These are phyloP conservation scores for Linnemannia exigua DNA, from an alignment of 192 early-diverging fungal species.

Conservation along the genomic window DNA sequence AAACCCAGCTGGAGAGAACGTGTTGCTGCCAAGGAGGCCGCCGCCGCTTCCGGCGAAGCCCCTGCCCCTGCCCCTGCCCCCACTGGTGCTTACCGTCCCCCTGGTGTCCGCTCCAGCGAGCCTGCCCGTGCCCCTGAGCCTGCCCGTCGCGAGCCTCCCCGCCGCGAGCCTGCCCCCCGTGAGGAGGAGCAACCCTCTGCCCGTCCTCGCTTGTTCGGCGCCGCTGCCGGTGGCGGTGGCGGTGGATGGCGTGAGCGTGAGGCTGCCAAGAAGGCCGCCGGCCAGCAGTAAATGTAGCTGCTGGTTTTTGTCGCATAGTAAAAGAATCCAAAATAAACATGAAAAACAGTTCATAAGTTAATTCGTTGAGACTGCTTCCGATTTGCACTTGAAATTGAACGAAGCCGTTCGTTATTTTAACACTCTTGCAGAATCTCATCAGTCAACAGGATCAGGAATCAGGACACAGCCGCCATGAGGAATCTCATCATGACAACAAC, in stretches of 20 bases:
- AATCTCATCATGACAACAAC: not conserved
- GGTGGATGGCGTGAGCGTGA: constrained; percentile 53
- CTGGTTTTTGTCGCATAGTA: not conserved
- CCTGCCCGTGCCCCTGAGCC: constrained; percentile 6
- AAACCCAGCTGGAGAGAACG: constrained; percentile 52
- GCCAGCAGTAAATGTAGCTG: constrained; percentile 22
- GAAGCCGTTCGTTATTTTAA: not conserved
- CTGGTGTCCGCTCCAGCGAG: constrained; percentile 24
- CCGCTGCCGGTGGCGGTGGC: constrained; percentile 12
- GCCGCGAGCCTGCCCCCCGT: constrained; percentile 6
- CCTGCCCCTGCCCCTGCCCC: constrained; percentile 10
- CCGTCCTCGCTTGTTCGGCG: constrained; percentile 34
- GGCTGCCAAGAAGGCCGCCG: constrained; percentile 35
- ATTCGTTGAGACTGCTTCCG: not conserved
- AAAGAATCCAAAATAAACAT: not conserved
- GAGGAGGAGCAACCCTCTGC: constrained; percentile 26
- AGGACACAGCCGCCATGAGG: not conserved
- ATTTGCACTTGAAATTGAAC: not conserved
- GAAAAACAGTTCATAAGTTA: not conserved
- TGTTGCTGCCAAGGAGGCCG: constrained; percentile 33
- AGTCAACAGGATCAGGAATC: not conserved
- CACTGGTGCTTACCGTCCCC: constrained; percentile 46
- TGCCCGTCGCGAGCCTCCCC: constrained; percentile 21
- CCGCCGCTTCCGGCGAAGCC: constrained; percentile 32
- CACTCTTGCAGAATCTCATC: not conserved